phyloP scores from a whole-genome alignment of 179 eudicot species.

The Silene vulgaris region DNA sequence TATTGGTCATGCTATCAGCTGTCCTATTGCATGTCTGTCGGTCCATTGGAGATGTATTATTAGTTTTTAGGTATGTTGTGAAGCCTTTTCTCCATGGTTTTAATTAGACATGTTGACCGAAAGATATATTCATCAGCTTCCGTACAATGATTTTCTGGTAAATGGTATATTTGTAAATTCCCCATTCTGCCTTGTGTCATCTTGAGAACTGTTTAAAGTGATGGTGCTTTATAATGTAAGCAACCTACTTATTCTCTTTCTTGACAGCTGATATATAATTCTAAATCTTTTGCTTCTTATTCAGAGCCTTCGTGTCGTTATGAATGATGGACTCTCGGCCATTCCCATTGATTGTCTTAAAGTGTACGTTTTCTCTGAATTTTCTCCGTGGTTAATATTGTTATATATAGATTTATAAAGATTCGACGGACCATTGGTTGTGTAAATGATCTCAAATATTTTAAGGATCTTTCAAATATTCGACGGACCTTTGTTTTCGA shows the following conservation, averaged over 20 bases:
- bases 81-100: background rate
- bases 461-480: background rate
- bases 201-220: background rate
- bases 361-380: constrained; percentile 52
- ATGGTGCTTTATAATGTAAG: constrained; percentile 11
- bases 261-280: constrained; percentile 4
- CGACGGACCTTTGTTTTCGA: background rate
- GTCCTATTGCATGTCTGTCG: constrained; percentile 2
- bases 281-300: constrained; percentile 27
- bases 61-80: background rate
- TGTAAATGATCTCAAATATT: background rate
- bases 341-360: constrained; percentile 81
- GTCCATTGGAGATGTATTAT: background rate
- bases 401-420: background rate
- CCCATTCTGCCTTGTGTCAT: background rate
- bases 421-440: background rate
- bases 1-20: background rate
- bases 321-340: constrained; percentile 90
- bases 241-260: background rate
- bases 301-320: constrained; percentile 86
- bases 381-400: background rate
- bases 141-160: constrained; percentile 1
- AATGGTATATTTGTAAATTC: background rate
- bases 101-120: background rate
- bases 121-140: background rate